Evolutionary conservation across 2,329 filamentous ascomycete genomes (phyloP).

Genomic region (Pestalotiopsis sp.): DNA sequence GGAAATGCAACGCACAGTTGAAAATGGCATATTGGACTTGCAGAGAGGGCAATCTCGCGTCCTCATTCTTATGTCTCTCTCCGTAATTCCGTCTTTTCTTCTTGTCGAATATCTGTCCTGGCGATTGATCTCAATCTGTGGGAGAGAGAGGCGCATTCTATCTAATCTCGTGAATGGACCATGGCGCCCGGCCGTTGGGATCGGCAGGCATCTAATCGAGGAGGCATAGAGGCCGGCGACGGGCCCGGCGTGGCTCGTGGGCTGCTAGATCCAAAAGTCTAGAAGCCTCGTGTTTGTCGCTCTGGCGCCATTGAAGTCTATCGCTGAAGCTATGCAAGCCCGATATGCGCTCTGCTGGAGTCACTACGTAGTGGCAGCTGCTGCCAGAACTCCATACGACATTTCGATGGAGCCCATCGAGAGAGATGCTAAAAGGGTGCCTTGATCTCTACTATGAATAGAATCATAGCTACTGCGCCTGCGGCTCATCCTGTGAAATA

Average conservation of each 20-base stretch:
- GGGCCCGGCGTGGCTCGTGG: background rate
- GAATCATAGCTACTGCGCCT: too few relatives aligned
- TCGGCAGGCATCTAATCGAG: background rate
- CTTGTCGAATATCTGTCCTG: background rate
- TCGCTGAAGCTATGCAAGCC: background rate
- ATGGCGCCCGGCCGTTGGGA: background rate
- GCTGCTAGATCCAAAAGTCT: background rate
- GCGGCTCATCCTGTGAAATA: too few relatives aligned
- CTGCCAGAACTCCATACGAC: background rate
- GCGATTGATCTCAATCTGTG: background rate
- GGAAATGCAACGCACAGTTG: background rate
- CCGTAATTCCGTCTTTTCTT: background rate
- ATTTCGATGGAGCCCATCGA: too few relatives aligned
- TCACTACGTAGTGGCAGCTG: background rate
- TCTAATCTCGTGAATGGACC: background rate
- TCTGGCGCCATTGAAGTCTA: slow-evolving; percentile 1
- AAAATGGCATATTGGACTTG: background rate
- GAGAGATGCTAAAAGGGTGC: too few relatives aligned
- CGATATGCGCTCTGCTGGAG: background rate
- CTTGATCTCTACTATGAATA: too few relatives aligned
- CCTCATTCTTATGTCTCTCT: background rate
- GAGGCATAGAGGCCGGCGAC: background rate
- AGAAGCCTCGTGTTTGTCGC: slow-evolving; percentile 5
- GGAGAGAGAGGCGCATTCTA: too few relatives aligned
- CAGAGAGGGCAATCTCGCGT: background rate